Evolutionary conservation across 768 basidiomycete genomes (phyloP).

Genomic region (Artomyces pyxidatus): DNA sequence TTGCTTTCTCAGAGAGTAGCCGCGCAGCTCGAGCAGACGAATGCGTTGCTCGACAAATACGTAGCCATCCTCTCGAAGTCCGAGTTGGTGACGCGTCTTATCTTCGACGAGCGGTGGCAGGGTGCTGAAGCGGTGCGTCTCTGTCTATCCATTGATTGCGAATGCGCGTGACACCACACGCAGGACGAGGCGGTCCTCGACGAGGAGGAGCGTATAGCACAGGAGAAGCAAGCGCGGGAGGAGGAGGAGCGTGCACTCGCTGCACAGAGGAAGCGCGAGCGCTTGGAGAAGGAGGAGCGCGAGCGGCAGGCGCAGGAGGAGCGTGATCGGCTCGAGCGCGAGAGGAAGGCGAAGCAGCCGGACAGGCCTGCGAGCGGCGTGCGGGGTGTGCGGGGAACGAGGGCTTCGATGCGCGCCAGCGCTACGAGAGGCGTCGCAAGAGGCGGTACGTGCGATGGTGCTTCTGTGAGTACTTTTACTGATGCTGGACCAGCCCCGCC

Average conservation of each 20-base stretch:
- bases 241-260: conserved; percentile 25
- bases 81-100: conserved; percentile 56
- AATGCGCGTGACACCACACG: neutral
- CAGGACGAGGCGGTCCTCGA: conserved; percentile 57
- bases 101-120: conserved; percentile 71
- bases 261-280: conserved; percentile 36
- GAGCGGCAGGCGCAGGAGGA: conserved; percentile 37
- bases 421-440: conserved; percentile 7
- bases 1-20: conserved; percentile 44
- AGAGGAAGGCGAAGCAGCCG: conserved; percentile 31
- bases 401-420: conserved; percentile 50
- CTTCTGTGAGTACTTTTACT: neutral
- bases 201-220: conserved; percentile 31
- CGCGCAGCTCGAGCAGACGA: conserved; percentile 59
- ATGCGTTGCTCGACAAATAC: conserved; percentile 70
- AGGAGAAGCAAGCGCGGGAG: conserved; percentile 31
- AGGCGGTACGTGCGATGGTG: conserved; percentile 2
- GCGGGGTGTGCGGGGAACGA: conserved; percentile 65
- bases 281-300: conserved; percentile 40
- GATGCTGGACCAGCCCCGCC: neutral
- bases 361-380: conserved; percentile 41
- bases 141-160: neutral
- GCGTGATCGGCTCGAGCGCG: conserved; percentile 35
- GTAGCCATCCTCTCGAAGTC: conserved; percentile 60
- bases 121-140: conserved; percentile 62